Evolutionary conservation across 2,329 filamentous ascomycete genomes (phyloP).

Genomic region (Pestalotiopsis sp.): DNA sequence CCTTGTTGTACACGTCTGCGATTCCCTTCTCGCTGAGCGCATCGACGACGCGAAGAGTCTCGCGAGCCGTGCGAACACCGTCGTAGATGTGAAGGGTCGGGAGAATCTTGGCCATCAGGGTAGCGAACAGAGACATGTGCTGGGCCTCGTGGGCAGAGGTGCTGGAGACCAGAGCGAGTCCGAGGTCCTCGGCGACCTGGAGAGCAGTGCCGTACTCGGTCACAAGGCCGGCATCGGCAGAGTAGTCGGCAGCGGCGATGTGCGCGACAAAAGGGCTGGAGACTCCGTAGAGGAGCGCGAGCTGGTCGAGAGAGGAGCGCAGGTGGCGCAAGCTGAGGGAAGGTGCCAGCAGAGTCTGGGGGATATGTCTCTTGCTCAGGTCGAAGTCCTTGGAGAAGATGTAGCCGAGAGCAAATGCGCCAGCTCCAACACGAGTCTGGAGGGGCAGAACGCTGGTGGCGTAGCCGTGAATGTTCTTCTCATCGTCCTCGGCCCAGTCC

Average conservation of each 20-base stretch:
- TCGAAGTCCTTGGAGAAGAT: slow-evolving; percentile 98
- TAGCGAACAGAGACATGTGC: slow-evolving; percentile 92
- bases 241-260: slow-evolving; percentile 88
- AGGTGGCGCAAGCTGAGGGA: slow-evolving; percentile 81
- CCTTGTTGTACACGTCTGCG: slow-evolving; percentile 66
- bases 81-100: slow-evolving; percentile 91
- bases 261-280: slow-evolving; percentile 93
- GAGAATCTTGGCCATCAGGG: slow-evolving; percentile 74
- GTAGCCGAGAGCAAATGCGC: slow-evolving; percentile 90
- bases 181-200: slow-evolving; percentile 84
- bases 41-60: slow-evolving; percentile 82
- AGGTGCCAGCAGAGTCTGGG: slow-evolving; percentile 87
- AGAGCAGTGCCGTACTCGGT: slow-evolving; percentile 85
- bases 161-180: slow-evolving; percentile 83
- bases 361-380: slow-evolving; percentile 84
- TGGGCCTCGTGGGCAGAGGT: slow-evolving; percentile 88
- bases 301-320: slow-evolving; percentile 84
- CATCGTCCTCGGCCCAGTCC: slow-evolving; percentile 70
- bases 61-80: slow-evolving; percentile 79
- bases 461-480: slow-evolving; percentile 82
- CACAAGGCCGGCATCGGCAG: slow-evolving; percentile 69
- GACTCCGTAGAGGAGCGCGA: slow-evolving; percentile 87
- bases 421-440: slow-evolving; percentile 87
- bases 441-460: slow-evolving; percentile 76
- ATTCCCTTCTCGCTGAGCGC: slow-evolving; percentile 75